Base-by-base conservation (phyloP, 495 filamentous ascomycete genomes). In the Trichoderma reesei region DNA sequence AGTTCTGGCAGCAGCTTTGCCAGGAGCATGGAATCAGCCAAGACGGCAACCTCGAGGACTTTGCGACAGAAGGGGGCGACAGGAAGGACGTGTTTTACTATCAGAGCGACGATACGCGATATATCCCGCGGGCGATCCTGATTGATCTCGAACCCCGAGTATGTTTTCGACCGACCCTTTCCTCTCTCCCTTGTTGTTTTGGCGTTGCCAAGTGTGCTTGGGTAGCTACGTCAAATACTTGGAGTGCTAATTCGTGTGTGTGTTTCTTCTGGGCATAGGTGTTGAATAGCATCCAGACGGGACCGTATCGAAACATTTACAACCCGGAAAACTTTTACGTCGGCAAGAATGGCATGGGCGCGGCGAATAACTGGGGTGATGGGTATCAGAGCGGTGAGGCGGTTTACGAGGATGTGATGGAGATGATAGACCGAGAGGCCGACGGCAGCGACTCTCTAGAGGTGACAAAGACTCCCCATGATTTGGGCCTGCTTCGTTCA, bases 51-150 rank as follows among this genome's bases (percentile, higher is more conserved):
- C 83, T 98, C 54, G 91, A 96, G 75, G 90, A 96, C 70, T 95
- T 92, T 76, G 92, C 94, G 70, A 96, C 90, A 60, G 92, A 97
- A 72, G 95, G 94, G 66, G 92, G 92, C 59, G 94, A 98, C 77
- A 86, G 94, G 70, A 98, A 98, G 74, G 94, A 98, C 76, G 94
- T 98, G 61, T 98, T 98, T 77, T 98, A 97, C 83, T 98, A 98
- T 76, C 94, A 98, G 81, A 91, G 88, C 64, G 94, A 98, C 75
- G 94, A 98, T 74, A 98, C 94, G 59, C 84, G 94, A 77, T 98
- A 98, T 77, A 97, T 98, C 70, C 94, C 94, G 33, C 85, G 94
- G 73, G 92, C 94, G 33, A 98, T 98, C 68, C 80, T 98, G 37
- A 87, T 98, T 60, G 94, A 98, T 73, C 79, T 98, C 63, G 94